These are phyloP conservation scores for Smittium mucronatum DNA, from an alignment of 371 early-diverging fungal genomes.

Conservation along the genomic window DNA sequence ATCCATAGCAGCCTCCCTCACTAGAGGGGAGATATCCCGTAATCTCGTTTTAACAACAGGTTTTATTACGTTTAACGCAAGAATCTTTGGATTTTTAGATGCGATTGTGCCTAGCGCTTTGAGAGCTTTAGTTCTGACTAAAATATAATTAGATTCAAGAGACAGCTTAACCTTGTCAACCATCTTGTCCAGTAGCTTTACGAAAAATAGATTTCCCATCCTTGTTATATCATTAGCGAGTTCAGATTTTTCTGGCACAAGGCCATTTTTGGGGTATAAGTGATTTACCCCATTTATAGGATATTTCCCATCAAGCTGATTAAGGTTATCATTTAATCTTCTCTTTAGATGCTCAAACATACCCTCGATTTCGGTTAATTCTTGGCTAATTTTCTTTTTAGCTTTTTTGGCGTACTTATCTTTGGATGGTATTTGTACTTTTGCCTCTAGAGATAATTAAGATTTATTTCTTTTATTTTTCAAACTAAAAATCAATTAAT, in stretches of 20 bases:
- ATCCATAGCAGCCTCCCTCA: slow-evolving; percentile 84
- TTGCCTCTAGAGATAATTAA: too few species aligned
- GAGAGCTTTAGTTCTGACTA: slow-evolving; percentile 58
- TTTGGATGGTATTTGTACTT: too few species aligned
- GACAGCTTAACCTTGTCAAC: slow-evolving; percentile 46
- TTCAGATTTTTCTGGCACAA: slow-evolving; percentile 14
- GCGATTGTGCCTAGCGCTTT: slow-evolving; percentile 60
- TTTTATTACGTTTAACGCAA: slow-evolving; percentile 47
- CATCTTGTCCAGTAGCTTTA: slow-evolving; percentile 51
- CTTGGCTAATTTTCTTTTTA: neutral
- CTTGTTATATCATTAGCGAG: slow-evolving; percentile 35
- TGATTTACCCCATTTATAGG: too few species aligned
- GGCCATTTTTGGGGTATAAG: neutral
- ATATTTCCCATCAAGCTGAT: too few species aligned
- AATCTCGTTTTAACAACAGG: slow-evolving; percentile 56
- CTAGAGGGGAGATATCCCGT: slow-evolving; percentile 69
- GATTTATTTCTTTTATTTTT: too few species aligned
- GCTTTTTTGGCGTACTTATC: too few species aligned
- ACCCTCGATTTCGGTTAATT: neutral
- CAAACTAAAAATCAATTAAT: too few species aligned
- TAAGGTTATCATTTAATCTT: neutral
- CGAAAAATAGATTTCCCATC: slow-evolving; percentile 43
- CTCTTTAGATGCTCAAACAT: neutral
- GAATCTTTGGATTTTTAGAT: slow-evolving; percentile 43
- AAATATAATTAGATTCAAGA: slow-evolving; percentile 50